Evolutionary conservation across 306 rosid genomes (phyloP), one percentile per base, ranked within the genome.

Genomic region (Lagenaria siceraria): DNA sequence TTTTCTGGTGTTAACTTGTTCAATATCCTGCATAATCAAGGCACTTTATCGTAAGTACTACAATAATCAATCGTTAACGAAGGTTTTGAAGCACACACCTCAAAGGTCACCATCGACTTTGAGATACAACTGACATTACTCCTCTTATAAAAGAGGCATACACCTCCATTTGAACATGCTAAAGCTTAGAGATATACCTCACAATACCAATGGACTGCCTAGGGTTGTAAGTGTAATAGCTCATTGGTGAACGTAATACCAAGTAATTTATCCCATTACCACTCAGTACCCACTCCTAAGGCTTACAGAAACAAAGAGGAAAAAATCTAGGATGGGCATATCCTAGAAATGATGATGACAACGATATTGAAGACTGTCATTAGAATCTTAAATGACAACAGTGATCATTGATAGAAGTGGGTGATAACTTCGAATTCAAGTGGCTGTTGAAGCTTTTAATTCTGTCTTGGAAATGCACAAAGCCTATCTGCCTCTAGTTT

Each of bases 1-100:
- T 96, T 96, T 84, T 96, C 99, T 21, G 99, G 99, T 46, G 99
- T 96, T 82, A 96, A 86, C 89, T 96, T 96, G 85, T 96, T 96
- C 63, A 96, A 84, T 70, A 96, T 96, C 78, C 99, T 96, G 90
- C 88, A 82, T 64, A n/a, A 40, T 60, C 52, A 79, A 70, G 46
- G 48, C 66, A 54, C 3, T n/a, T 25, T 13, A 35, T 12, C 53
- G 31, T 33, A 14, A 46, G 56, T 42, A 70, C 8, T 4, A 7
- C 21, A 22, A 70, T 43, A 24, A 8, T 71, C 40, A 71, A 22
- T 15, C 7, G 21, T 14, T 46, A 22, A 25, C 18, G 13, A 43
- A 43, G 55, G 75, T 69, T 69, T 15, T 51, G 70, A 62, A 21
- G 70, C 53, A 68, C n/a, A 10, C 5, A 31, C 24, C 53, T 33